These are phyloP conservation scores for Dactylis glomerata DNA, from an alignment of 176 grass and related monocot species.

Conservation along the genomic window DNA sequence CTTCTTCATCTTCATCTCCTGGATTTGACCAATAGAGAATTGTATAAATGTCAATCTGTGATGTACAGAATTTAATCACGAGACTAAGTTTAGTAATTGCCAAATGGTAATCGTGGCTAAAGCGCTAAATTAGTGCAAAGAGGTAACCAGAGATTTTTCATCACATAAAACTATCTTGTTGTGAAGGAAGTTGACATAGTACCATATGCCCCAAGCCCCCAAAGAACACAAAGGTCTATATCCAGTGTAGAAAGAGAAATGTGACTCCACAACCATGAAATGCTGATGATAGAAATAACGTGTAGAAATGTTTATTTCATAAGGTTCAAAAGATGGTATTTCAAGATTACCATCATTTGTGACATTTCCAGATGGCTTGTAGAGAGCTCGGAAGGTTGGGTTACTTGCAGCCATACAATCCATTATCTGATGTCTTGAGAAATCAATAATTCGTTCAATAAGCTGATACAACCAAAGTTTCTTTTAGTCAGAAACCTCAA, in stretches of 20 bases:
- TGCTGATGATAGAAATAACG: neutral
- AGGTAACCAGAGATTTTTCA: neutral
- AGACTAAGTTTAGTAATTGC: neutral
- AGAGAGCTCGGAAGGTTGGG: conserved; percentile 65
- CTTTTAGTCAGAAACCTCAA: conserved; percentile 24
- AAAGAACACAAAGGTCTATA: conserved; percentile 7
- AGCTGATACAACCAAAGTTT: conserved; percentile 55
- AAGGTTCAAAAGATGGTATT: conserved; percentile 12
- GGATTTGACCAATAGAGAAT: conserved; percentile 35
- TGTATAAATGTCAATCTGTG: conserved; percentile 4
- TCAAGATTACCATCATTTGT: conserved; percentile 53
- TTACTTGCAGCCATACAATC: conserved; percentile 89
- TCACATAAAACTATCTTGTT: conserved; percentile 12
- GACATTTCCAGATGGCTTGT: conserved; percentile 84
- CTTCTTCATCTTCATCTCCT: conserved; percentile 90
- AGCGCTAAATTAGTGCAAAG: conserved; percentile 24
- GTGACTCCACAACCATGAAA: conserved; percentile 9
- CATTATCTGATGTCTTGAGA: conserved; percentile 88
- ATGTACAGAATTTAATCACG: conserved; percentile 19
- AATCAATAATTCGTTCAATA: conserved; percentile 98
- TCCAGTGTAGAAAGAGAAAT: conserved; percentile 13
- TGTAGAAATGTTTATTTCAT: neutral
- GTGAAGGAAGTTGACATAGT: conserved; percentile 7
- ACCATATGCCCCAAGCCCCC: neutral
- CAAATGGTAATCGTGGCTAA: neutral